Evolutionary conservation across 306 rosid genomes (phyloP), one percentile per base, ranked within the genome.

Genomic region (Cicer chorassanicum): DNA sequence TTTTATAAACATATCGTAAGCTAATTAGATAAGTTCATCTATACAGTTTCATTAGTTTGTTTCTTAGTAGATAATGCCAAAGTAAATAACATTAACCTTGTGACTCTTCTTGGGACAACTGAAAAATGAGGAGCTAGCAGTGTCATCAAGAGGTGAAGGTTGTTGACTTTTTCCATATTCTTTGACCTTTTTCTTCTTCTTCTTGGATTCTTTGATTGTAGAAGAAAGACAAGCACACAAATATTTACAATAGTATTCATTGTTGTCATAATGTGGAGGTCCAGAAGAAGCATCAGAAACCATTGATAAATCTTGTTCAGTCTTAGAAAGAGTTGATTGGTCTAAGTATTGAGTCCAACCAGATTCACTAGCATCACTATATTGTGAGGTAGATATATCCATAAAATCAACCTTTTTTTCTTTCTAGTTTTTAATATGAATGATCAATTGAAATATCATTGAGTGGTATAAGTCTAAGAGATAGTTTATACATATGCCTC

Each of bases 271-370:
- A 85, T 88, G 87, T 48, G 96, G 93, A 73, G 96, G 97, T 29
- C 97, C 97, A 38, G 98, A 93, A 46, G 97, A 91, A 74, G 98
- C 98, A 82, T 93, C 97, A 48, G 98, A 93, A 7, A 93, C 86
- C 96, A 93, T 91, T 0, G 97, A 93, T 4, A 88, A 87, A 80
- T 88, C 97, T 59, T 88, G 88, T 68, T 84, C 87, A 46, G 5
- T 4, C 36, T 82, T 87, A 41, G 95, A 82, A 78, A 81, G 45
- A 56, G 77, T 72, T 10, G 98, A 87, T 78, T 92, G 91, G 70
- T 87, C 93, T 6, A 94, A 84, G 67, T 94, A 94, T 74, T 70
- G 76, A 4, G 99, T 94, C 99, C 99, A 94, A 68, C 98, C 99
- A 5, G 99, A 94, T 84, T 92, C 98, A 79, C 93, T 81, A 59